Base-by-base conservation (phyloP, 495 filamentous ascomycete genomes). In the Lasiosphaeria ovina region DNA sequence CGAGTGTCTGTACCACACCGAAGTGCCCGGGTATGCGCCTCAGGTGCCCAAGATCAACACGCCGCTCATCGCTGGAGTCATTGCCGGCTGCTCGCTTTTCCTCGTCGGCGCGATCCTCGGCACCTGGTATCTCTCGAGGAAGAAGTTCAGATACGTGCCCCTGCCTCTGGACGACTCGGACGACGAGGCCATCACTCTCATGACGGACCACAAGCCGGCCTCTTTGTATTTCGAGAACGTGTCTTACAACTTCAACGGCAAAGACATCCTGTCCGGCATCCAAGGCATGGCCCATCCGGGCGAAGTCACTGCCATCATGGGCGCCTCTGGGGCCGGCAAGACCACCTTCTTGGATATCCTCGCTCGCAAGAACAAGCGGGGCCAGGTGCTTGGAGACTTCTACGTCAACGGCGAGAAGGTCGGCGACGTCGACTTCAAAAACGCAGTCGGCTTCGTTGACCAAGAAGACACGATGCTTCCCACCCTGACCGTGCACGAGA, bases 381-480 rank as follows among this genome's bases (percentile, higher is more conserved):
- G 94, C 36, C 67, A 78, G 5, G 86, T 90, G 3, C 77, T 81
- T 4, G 94, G 94, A 17, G 82, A 96, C 55, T 96, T 98, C 67
- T 96, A 88, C 66, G 87, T 98, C 54, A 98, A 98, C 67, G 94
- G 94, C 38, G 91, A 97, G 70, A 92, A 89, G 72, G 83, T 98
- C 44, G 81, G 76, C 52, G 92, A 98, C 72, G 72, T 85, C 50
- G 92, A 97, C 35, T 98, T 91, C 73, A 90, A 89, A 70, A 91
- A 81, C 62, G 92, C 97, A 66, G 87, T 96, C 52, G 94, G 94
- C 49, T 98, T 98, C 66, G 94, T 98, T 36, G 95, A 98, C 64
- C 94, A 98, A 73, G 94, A 98, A 65, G 94, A 98, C 67, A 96
- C 93, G 6, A 96, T 98, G 92, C 83, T 98, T 55, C 88, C 94